Conservation (phyloP, 2,329 filamentous ascomycete genomes). For the Talaromyces sp. region DNA sequence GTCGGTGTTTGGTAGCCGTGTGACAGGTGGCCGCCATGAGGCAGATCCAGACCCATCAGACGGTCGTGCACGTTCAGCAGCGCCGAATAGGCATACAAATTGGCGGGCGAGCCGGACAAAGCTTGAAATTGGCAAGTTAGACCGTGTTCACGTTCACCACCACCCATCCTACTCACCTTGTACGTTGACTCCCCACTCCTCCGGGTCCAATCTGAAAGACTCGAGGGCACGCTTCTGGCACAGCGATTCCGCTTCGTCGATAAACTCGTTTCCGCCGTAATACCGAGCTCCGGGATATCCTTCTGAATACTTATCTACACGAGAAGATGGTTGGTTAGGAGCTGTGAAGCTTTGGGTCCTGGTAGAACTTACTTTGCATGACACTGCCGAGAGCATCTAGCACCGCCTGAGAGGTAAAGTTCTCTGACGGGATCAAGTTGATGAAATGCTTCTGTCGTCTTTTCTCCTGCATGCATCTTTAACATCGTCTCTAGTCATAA, state of each 20-base stretch:
- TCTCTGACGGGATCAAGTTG: conserved; percentile 92
- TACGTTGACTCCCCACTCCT: conserved; percentile 96
- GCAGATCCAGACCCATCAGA: conserved; percentile 93
- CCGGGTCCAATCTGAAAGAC: conserved; percentile 75
- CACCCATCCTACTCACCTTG: conserved; percentile 57
- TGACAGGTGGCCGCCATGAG: conserved; percentile 88
- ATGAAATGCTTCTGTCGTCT: conserved; percentile 95
- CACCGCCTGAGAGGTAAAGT: conserved; percentile 90
- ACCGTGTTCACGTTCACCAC: conserved; percentile 5
- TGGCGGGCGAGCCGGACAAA: conserved; percentile 72
- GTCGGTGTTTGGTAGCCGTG: conserved; percentile 97
- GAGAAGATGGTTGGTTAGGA: conserved; percentile 30
- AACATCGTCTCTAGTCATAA: background rate
- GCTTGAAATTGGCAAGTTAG: conserved; percentile 44
- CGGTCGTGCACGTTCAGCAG: conserved; percentile 93
- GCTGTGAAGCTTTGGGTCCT: no score
- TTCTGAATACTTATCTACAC: conserved; percentile 90
- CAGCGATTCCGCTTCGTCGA: conserved; percentile 81
- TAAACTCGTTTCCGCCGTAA: conserved; percentile 95
- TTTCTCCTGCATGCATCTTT: conserved; percentile 70
- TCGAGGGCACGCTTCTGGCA: conserved; percentile 88
- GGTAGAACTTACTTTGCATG: conserved; percentile 71
- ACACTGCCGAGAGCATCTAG: conserved; percentile 87
- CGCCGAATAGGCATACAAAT: conserved; percentile 84
- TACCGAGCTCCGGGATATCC: conserved; percentile 95